A percentile compares a stretch with the other conserved stretches of the same genome.
Conservation (phyloP, 352 stramenopile species). For the Halophytophthora polymorphica region DNA sequence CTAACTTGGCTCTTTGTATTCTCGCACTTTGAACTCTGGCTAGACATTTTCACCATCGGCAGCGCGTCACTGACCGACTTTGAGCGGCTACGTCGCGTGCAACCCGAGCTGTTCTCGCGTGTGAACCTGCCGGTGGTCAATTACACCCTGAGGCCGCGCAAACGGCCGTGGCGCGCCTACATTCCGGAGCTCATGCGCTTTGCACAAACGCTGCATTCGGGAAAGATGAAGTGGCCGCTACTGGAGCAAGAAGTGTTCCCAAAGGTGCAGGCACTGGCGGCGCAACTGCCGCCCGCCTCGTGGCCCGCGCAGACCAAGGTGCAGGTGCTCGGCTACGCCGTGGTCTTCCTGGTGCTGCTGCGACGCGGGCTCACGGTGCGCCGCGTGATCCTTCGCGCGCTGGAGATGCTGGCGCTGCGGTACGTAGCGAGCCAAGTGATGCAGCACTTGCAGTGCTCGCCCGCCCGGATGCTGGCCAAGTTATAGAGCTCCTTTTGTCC, state of each 20-base stretch:
- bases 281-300: slow-evolving; percentile 27
- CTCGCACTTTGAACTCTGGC: slow-evolving; percentile 1
- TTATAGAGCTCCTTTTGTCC: slow-evolving; percentile 20
- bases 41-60: slow-evolving; percentile 73
- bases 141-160: slow-evolving; percentile 54
- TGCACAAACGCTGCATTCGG: slow-evolving; percentile 42
- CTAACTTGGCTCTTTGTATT: not conserved
- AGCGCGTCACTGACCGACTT: slow-evolving; percentile 74
- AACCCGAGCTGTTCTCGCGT: slow-evolving; percentile 40
- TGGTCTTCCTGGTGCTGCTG: slow-evolving; percentile 53
- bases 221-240: slow-evolving; percentile 55
- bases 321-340: slow-evolving; percentile 43
- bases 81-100: slow-evolving; percentile 43
- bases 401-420: slow-evolving; percentile 59
- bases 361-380: slow-evolving; percentile 49
- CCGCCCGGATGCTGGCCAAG: slow-evolving; percentile 24
- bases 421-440: slow-evolving; percentile 56
- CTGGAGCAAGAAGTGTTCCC: slow-evolving; percentile 48
- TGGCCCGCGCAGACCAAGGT: slow-evolving; percentile 45
- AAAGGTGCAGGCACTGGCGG: slow-evolving; percentile 34
- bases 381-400: slow-evolving; percentile 39
- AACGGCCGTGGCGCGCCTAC: slow-evolving; percentile 43
- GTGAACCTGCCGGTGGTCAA: slow-evolving; percentile 60
- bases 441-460: slow-evolving; percentile 34
- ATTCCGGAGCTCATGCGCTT: slow-evolving; percentile 50